Evolutionary conservation across 805 yeast species (phyloP).

Genomic region (Teunomyces kruisii): DNA sequence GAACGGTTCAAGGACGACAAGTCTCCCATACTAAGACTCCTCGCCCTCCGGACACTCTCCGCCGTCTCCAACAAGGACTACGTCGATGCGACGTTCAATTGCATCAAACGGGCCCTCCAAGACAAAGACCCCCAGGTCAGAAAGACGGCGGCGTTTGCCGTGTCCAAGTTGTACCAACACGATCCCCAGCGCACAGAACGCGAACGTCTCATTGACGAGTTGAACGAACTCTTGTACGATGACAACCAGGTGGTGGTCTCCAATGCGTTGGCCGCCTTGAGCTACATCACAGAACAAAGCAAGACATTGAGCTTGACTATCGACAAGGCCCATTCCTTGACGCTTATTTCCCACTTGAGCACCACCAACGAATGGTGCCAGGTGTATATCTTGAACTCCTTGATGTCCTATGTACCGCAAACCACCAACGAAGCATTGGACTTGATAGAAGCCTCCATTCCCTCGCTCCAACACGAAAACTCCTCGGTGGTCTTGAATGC

Average conservation of each 20-base stretch:
- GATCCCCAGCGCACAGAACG: slow-evolving; percentile 47
- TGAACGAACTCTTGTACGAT: slow-evolving; percentile 59
- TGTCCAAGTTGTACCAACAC: slow-evolving; percentile 63
- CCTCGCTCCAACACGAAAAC: slow-evolving; percentile 77
- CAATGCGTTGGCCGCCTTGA: slow-evolving; percentile 67
- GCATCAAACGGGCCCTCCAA: slow-evolving; percentile 32
- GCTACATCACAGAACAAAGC: slow-evolving; percentile 60
- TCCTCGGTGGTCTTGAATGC: slow-evolving; percentile 80
- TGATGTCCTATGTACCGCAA: slow-evolving; percentile 72
- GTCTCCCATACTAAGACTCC: slow-evolving; percentile 51
- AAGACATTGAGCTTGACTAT: slow-evolving; percentile 52
- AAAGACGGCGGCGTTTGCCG: slow-evolving; percentile 66
- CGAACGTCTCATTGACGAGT: slow-evolving; percentile 43
- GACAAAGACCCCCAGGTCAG: slow-evolving; percentile 61
- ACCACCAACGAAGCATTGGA: slow-evolving; percentile 61
- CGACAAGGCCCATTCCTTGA: slow-evolving; percentile 44
- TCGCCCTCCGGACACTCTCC: slow-evolving; percentile 65
- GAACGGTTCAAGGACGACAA: slow-evolving; percentile 50
- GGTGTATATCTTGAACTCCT: slow-evolving; percentile 59
- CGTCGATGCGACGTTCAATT: slow-evolving; percentile 43
- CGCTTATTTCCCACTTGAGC: slow-evolving; percentile 33
- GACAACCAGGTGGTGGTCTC: slow-evolving; percentile 61
- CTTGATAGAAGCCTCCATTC: slow-evolving; percentile 62
- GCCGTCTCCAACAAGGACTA: slow-evolving; percentile 57
- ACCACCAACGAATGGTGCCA: slow-evolving; percentile 71